These are phyloP conservation scores for Calonectria pseudoreteaudii DNA, from an alignment of 2,329 filamentous ascomycete genomes.

Conservation along the genomic window DNA sequence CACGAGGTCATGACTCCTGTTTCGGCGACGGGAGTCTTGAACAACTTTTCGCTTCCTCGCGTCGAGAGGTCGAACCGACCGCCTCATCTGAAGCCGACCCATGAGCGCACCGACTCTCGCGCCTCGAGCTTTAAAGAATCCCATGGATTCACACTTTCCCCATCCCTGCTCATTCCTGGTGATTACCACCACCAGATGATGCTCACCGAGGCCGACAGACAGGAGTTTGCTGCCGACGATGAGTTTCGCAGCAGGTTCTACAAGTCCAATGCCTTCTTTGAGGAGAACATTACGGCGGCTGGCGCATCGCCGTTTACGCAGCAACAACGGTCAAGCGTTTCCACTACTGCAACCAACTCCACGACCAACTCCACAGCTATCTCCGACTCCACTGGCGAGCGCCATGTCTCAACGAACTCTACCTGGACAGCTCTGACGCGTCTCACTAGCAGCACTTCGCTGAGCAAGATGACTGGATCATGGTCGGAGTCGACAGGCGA, in stretches of 20 bases:
- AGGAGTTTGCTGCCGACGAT: constrained; percentile 49
- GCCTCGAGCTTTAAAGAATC: constrained; percentile 69
- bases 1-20: constrained; percentile 60
- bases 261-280: constrained; percentile 31
- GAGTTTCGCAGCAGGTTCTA: constrained; percentile 39
- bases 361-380: constrained; percentile 64
- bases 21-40: constrained; percentile 50
- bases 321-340: constrained; percentile 65
- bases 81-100: constrained; percentile 46
- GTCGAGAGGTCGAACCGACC: constrained; percentile 48
- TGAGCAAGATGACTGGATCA: constrained; percentile 49
- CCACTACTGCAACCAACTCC: constrained; percentile 63
- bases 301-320: constrained; percentile 35
- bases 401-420: constrained; percentile 66
- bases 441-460: constrained; percentile 65
- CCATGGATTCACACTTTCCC: constrained; percentile 70
- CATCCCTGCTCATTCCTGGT: constrained; percentile 70
- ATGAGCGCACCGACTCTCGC: constrained; percentile 55
- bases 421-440: constrained; percentile 66
- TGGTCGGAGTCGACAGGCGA: constrained; percentile 48
- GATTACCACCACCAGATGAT: constrained; percentile 70
- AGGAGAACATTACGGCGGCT: constrained; percentile 32
- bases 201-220: constrained; percentile 42
- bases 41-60: constrained; percentile 66
- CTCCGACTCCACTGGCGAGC: constrained; percentile 61